Percentiles rank a stretch among this genome's conserved stretches.
Evolutionary conservation across 176 grass and related monocot species (phyloP).

Genomic region (Pharus latifolius): DNA sequence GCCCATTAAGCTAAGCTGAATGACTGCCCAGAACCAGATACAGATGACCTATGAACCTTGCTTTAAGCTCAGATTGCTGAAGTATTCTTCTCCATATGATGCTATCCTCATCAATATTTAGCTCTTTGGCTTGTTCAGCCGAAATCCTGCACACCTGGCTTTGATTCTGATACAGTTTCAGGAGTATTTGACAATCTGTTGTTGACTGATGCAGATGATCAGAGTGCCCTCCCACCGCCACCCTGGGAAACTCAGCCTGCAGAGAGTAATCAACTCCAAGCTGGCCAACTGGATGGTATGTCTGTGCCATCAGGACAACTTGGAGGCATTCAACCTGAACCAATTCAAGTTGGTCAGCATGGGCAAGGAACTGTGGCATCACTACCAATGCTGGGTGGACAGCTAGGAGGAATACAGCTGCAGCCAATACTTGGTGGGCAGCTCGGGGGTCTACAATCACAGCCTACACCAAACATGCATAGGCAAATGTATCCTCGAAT

Average conservation of each 20-base stretch:
- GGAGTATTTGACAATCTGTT: background rate
- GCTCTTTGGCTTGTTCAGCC: background rate
- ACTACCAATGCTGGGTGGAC: conserved; percentile 36
- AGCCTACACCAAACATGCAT: conserved; percentile 16
- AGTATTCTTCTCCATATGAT: too few relatives aligned
- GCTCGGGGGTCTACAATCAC: conserved; percentile 22
- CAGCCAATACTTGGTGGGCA: conserved; percentile 20
- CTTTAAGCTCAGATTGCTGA: too few relatives aligned
- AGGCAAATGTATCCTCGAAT: conserved; percentile 40
- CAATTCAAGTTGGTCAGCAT: conserved; percentile 32
- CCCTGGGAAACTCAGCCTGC: conserved; percentile 72
- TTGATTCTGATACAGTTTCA: too few relatives aligned
- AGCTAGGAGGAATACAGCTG: conserved; percentile 33
- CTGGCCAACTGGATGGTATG: conserved; percentile 8
- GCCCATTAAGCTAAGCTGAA: too few relatives aligned
- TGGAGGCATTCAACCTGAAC: conserved; percentile 24
- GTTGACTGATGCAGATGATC: conserved; percentile 52
- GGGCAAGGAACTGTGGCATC: conserved; percentile 15
- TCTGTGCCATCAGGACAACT: conserved; percentile 26
- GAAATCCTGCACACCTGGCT: too few relatives aligned
- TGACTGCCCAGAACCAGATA: too few relatives aligned
- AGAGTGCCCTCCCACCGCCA: conserved; percentile 55
- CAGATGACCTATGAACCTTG: too few relatives aligned
- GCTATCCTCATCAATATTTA: background rate
- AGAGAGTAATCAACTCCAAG: conserved; percentile 31